phyloP scores from a whole-genome alignment of 106 monocot genomes.

The Acorus calamus region DNA sequence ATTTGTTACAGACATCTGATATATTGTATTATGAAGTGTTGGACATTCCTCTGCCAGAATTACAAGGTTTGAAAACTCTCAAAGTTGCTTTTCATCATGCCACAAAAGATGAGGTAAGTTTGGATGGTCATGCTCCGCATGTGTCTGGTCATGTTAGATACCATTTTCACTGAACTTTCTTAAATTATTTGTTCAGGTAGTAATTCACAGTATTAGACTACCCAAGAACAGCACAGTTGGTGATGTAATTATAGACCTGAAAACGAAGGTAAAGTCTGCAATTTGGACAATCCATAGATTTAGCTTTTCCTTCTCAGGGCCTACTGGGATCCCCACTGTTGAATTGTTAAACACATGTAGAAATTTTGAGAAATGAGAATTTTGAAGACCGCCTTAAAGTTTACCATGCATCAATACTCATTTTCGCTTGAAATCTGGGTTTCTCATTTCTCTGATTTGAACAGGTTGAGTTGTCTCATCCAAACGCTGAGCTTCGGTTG shows the following conservation, averaged over 20 bases:
- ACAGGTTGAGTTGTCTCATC: conserved; percentile 77
- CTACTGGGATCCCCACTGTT: no score
- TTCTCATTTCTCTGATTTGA: conserved; percentile 3
- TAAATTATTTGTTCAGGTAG: conserved; percentile 38
- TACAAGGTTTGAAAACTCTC: conserved; percentile 87
- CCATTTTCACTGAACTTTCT: no score
- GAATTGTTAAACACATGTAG: no score
- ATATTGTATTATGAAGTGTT: conserved; percentile 92
- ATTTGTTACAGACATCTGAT: conserved; percentile 65
- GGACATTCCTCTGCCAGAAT: conserved; percentile 93
- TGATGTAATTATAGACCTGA: conserved; percentile 84
- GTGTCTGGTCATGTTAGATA: background rate
- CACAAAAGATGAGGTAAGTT: conserved; percentile 76
- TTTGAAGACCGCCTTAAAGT: no score
- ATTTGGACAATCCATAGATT: background rate
- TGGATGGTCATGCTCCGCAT: background rate
- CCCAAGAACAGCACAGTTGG: conserved; percentile 92
- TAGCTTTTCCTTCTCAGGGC: background rate
- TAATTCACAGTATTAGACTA: conserved; percentile 77
- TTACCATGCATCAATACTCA: no score
- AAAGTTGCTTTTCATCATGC: conserved; percentile 98
- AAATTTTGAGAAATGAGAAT: no score
- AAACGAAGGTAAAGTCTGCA: conserved; percentile 53
- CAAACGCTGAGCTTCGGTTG: conserved; percentile 65
- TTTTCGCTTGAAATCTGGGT: background rate